Evolutionary conservation across 192 early-diverging fungal genomes (phyloP).

Genomic region (Backusella parvicylindrica): DNA sequence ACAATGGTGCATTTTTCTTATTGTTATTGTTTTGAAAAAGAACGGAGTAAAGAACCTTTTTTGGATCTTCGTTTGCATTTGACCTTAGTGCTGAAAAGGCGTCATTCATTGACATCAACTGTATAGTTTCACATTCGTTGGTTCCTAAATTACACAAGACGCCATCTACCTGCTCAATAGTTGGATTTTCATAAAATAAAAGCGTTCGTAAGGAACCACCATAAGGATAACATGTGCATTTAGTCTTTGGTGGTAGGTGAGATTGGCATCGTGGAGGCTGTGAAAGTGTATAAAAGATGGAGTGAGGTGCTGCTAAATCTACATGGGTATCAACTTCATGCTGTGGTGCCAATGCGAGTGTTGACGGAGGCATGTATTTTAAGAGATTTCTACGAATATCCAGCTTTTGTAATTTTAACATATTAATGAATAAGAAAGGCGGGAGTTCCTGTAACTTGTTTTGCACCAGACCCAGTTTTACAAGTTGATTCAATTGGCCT

Average conservation of each 20-base stretch:
- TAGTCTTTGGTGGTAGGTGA: neutral
- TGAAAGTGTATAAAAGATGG: neutral
- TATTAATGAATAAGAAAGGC: slow-evolving; percentile 19
- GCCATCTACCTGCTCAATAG: slow-evolving; percentile 13
- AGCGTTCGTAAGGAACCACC: slow-evolving; percentile 11
- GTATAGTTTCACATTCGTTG: neutral
- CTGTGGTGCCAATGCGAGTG: slow-evolving; percentile 7
- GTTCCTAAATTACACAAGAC: neutral
- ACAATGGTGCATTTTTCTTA: neutral
- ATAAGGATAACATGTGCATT: neutral
- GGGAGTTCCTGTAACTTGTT: slow-evolving; percentile 38
- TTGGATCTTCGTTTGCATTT: neutral
- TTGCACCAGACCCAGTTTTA: slow-evolving; percentile 48
- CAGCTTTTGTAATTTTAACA: slow-evolving; percentile 38
- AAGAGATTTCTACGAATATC: slow-evolving; percentile 44
- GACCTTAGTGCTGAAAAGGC: neutral
- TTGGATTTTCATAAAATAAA: neutral
- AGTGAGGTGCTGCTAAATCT: neutral
- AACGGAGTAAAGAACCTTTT: neutral
- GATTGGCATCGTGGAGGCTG: neutral
- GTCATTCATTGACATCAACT: neutral
- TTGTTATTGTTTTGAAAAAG: neutral
- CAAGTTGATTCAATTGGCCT: slow-evolving; percentile 34
- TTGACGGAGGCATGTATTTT: slow-evolving; percentile 32
- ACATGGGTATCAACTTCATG: neutral